These are phyloP conservation scores for Gaultheria prostrata DNA, from an alignment of 148 eudicot species.

Conservation along the genomic window DNA sequence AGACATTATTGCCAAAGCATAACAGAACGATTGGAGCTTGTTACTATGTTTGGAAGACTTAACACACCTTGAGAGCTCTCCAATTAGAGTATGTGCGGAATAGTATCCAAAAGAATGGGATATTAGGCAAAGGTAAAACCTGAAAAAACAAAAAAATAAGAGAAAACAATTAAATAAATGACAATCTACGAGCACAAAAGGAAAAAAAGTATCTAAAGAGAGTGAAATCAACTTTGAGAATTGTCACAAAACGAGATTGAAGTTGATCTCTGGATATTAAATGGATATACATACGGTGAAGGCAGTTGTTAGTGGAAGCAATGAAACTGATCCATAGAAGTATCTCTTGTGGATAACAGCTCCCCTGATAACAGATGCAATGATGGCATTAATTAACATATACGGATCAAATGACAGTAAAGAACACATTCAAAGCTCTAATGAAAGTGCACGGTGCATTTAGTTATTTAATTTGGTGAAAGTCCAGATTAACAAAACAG, in stretches of 20 bases:
- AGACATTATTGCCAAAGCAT: not conserved
- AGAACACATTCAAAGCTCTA: not conserved
- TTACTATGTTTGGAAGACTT: constrained; percentile 12
- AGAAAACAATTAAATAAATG: not conserved
- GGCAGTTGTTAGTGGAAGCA: constrained; percentile 74
- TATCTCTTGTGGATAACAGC: constrained; percentile 74
- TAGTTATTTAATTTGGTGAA: not conserved
- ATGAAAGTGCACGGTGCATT: not conserved
- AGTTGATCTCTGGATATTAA: constrained; percentile 6
- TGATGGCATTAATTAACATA: constrained; percentile 7
- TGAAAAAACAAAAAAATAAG: constrained; percentile 26
- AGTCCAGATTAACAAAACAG: not conserved
- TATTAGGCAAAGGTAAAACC: constrained; percentile 96
- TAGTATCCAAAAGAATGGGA: constrained; percentile 94
- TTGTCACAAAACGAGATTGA: not conserved
- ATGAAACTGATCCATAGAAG: constrained; percentile 75
- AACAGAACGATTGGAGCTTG: not conserved
- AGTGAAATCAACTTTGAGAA: not conserved
- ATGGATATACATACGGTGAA: constrained; percentile 52
- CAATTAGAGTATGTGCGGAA: constrained; percentile 94
- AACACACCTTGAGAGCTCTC: constrained; percentile 87
- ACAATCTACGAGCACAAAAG: not conserved
- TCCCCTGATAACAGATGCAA: constrained; percentile 54
- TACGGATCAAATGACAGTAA: not conserved
- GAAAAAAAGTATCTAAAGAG: not conserved